phyloP scores from a whole-genome alignment of 352 stramenopile genomes.

The Aphanomyces invadans region DNA sequence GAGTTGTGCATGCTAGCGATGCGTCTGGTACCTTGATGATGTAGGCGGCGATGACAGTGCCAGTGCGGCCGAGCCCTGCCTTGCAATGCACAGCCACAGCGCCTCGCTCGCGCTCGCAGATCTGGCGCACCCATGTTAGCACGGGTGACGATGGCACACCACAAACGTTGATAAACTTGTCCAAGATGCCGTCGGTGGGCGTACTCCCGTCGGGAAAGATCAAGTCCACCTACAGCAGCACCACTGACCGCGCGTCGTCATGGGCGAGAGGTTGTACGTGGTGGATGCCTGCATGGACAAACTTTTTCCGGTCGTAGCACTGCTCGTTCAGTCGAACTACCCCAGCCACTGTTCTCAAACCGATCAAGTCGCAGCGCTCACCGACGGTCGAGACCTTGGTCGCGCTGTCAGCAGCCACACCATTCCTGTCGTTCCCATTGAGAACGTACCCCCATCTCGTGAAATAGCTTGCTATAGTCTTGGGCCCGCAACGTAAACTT shows the following conservation, averaged over 20 bases:
- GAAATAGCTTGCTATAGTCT: slow-evolving; percentile 73
- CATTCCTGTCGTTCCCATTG: neutral
- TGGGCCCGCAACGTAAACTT: slow-evolving; percentile 80
- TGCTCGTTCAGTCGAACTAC: slow-evolving; percentile 95
- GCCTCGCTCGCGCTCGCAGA: slow-evolving; percentile 48
- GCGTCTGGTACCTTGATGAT: slow-evolving; percentile 79
- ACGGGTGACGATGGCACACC: neutral
- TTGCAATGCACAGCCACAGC: slow-evolving; percentile 97
- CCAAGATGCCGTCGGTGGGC: slow-evolving; percentile 77
- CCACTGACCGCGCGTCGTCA: neutral
- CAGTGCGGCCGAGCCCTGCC: slow-evolving; percentile 92
- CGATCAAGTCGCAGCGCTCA: neutral
- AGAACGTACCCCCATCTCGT: slow-evolving; percentile 33
- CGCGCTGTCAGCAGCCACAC: neutral
- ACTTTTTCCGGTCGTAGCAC: slow-evolving; percentile 88
- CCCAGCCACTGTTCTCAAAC: neutral
- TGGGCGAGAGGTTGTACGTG: slow-evolving; percentile 39
- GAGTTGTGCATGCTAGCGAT: neutral
- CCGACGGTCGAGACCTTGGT: slow-evolving; percentile 10
- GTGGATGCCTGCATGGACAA: slow-evolving; percentile 83
- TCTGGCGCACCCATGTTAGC: slow-evolving; percentile 29
- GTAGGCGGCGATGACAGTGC: slow-evolving; percentile 93
- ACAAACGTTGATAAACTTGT: slow-evolving; percentile 39
- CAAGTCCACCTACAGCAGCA: slow-evolving; percentile 60
- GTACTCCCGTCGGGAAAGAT: slow-evolving; percentile 92